Conservation (phyloP, 179 eudicot genomes). For the Sideroxylon spinosum region DNA sequence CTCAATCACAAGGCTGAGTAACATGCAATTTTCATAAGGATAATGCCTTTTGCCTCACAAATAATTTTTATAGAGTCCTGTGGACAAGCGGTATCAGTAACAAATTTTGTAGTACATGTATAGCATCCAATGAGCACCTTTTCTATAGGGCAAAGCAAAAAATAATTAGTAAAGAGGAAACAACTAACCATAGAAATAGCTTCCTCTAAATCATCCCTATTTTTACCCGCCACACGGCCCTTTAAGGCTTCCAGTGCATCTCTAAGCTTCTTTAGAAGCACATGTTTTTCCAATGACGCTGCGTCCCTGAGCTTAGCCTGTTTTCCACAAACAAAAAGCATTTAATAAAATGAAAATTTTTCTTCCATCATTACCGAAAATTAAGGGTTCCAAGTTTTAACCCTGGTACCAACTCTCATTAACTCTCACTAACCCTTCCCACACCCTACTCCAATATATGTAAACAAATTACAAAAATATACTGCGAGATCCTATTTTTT, state of each 20-base stretch:
- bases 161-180: neutral
- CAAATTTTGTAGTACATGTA: neutral
- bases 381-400: neutral
- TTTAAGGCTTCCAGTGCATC: slow-evolving; percentile 85
- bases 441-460: too few species aligned
- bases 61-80: neutral
- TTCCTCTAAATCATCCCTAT: slow-evolving; percentile 80
- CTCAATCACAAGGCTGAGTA: neutral
- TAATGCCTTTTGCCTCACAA: neutral
- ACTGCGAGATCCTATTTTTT: too few species aligned
- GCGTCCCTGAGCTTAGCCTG: slow-evolving; percentile 91
- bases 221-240: slow-evolving; percentile 86
- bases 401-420: neutral
- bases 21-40: neutral
- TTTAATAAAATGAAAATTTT: neutral
- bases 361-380: neutral
- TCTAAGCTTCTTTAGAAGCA: slow-evolving; percentile 86
- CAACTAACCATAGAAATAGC: slow-evolving; percentile 82
- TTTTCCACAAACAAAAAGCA: slow-evolving; percentile 9
- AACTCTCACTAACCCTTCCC: too few species aligned
- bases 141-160: neutral
- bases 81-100: neutral
- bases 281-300: slow-evolving; percentile 88
- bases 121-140: neutral
- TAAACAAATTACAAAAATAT: too few species aligned